phyloP scores from a whole-genome alignment of 495 filamentous ascomycete genomes.

The Xylaria venustula region DNA sequence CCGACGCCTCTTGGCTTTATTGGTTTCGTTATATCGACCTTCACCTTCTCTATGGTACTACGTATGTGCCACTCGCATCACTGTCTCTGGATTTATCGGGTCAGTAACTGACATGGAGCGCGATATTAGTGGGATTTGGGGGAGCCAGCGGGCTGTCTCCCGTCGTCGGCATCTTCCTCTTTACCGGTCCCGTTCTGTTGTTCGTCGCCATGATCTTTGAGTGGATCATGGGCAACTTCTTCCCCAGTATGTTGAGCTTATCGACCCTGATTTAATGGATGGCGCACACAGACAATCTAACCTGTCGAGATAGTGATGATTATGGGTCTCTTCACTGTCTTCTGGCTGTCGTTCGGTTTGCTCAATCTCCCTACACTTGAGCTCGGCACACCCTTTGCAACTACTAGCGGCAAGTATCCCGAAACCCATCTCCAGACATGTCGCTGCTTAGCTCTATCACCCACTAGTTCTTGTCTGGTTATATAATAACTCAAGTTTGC shows the following conservation, averaged over 20 bases:
- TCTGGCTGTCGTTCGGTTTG: constrained; percentile 43
- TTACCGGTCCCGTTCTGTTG: background rate
- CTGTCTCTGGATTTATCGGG: background rate
- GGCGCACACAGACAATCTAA: background rate
- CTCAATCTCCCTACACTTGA: constrained; percentile 37
- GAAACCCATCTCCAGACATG: background rate
- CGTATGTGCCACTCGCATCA: background rate
- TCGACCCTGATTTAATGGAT: background rate
- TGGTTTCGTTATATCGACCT: background rate
- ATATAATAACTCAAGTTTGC: background rate
- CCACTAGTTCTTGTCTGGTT: background rate
- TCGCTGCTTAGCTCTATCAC: background rate
- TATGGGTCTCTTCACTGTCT: constrained; percentile 40
- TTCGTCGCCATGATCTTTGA: background rate
- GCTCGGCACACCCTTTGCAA: constrained; percentile 32
- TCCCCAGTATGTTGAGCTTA: background rate
- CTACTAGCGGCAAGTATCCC: constrained; percentile 22
- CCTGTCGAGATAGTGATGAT: constrained; percentile 30
- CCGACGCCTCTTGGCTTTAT: background rate
- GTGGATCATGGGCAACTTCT: background rate
- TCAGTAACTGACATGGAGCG: background rate
- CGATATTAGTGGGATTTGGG: background rate
- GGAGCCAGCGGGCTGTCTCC: background rate
- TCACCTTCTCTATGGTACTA: background rate
- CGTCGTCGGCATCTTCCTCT: background rate